Conservation (phyloP, 768 basidiomycete species). For the Suillus plorans region DNA sequence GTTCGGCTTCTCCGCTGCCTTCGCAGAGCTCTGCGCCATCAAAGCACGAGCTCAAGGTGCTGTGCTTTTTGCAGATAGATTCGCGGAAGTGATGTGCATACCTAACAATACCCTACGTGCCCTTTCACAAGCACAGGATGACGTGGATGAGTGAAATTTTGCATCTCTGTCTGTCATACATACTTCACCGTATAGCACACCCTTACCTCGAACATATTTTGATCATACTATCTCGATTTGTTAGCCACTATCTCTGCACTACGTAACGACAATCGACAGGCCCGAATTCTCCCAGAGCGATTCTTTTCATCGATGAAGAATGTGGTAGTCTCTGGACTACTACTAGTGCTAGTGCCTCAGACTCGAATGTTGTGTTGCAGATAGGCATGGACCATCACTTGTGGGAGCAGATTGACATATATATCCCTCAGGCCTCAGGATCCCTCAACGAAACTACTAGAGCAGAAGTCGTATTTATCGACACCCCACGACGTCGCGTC, state of each 20-base stretch:
- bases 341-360: no score
- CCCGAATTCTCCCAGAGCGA: not conserved
- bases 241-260: not conserved
- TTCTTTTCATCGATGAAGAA: no score
- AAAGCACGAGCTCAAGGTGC: constrained; percentile 45
- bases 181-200: not conserved
- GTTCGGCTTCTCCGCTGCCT: constrained; percentile 59
- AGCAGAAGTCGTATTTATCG: not conserved
- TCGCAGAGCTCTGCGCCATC: constrained; percentile 49
- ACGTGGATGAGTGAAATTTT: constrained; percentile 9
- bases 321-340: no score
- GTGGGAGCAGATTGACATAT: no score
- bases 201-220: not conserved
- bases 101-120: constrained; percentile 18
- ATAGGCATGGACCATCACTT: not conserved
- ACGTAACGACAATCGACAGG: not conserved
- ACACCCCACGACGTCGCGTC: no score
- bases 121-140: constrained; percentile 15
- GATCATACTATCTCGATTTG: not conserved
- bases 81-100: constrained; percentile 26
- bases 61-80: constrained; percentile 19
- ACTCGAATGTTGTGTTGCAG: not conserved
- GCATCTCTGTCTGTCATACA: not conserved
- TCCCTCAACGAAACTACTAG: no score
- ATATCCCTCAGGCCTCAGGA: no score